These are phyloP conservation scores for Chlamydomonas sp. DNA, from an alignment of 139 green algal species.

Conservation along the genomic window DNA sequence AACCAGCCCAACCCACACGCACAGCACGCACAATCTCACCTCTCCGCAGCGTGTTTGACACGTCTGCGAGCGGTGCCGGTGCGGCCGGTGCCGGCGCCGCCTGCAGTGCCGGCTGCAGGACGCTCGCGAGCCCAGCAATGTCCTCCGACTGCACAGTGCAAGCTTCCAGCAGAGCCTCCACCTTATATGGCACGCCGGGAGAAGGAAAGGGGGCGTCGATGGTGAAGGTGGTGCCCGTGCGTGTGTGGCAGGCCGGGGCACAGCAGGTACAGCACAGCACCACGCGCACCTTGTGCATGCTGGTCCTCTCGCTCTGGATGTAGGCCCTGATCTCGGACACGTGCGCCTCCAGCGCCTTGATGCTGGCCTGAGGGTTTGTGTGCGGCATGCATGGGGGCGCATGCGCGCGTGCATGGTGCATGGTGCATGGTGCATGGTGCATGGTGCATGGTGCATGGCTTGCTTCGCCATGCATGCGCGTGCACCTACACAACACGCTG, in stretches of 20 bases:
- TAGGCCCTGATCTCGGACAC: constrained; percentile 1
- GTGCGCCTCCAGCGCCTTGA: constrained; percentile 5
- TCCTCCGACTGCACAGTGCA: constrained; percentile 12
- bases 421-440: too few relatives aligned
- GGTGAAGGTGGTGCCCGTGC: background rate
- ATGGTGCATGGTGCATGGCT: too few relatives aligned
- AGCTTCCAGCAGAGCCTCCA: constrained; percentile 4
- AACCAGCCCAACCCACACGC: too few relatives aligned
- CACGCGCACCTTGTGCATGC: constrained; percentile 11
- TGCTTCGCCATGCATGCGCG: too few relatives aligned
- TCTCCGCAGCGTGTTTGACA: background rate
- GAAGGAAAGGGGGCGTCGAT: background rate
- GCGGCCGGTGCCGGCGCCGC: background rate
- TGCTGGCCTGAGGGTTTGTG: constrained; percentile 12
- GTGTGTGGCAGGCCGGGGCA: background rate
- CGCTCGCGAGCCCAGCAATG: too few relatives aligned
- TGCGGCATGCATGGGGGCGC: too few relatives aligned
- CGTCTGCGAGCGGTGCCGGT: background rate
- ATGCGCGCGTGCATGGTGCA: too few relatives aligned
- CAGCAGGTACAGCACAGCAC: background rate
- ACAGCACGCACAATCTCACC: too few relatives aligned
- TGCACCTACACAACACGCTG: too few relatives aligned
- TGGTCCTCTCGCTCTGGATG: background rate
- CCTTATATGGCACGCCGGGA: background rate
- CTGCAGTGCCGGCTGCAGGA: too few relatives aligned